Base-by-base conservation (phyloP, 192 early-diverging fungal species). In the Coemansia sp. region DNA sequence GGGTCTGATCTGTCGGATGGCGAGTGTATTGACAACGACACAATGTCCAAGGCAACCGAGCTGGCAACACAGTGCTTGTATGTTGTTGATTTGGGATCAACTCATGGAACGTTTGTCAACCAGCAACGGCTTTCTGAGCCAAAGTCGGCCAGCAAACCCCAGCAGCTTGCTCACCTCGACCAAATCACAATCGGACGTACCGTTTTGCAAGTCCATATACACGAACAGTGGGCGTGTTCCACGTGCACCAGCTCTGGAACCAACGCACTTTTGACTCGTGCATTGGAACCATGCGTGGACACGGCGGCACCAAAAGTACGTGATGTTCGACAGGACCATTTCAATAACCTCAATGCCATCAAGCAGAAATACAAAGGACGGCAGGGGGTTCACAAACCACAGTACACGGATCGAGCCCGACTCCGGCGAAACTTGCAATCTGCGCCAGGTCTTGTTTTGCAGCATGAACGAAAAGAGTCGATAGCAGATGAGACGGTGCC, bases 61-160 rank as follows among this genome's bases (percentile, higher is more conserved):
- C 29, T 41, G 31, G 47, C 47, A 16, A 41, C 29, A 3, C 41
- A 45, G 3, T 5, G 16, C 16, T 78, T 87, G 23, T 86, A 72
- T 60, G 69, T 91, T 31, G 75, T 85, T 4, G 89, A 91, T 52
- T 75, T 74, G 25, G 90, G 90, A 6, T 93, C 92, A 11, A 87
- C 86, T 5, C 88, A 93, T 51, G 92, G 92, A 4, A 92, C 92
- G 1, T 87, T 88, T 63, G 64, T 92, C 37, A 92, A 93, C 65
- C 81, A 75, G 6, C 45, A 69, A 23, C 77, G 92, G 25, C 72
- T 93, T 10, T 90, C 89, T 0, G 75, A 80, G 4, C 37, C 88
- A 41, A 93, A 89, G 64, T 56, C 68, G 3, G 80, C 85, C 19
- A 90, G 88, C 65, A 71, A 82, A 22, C 92, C 92, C 0, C 66